These are phyloP conservation scores for Paraphaeosphaeria minitans DNA, from an alignment of 2,329 filamentous ascomycete genomes.

Conservation along the genomic window DNA sequence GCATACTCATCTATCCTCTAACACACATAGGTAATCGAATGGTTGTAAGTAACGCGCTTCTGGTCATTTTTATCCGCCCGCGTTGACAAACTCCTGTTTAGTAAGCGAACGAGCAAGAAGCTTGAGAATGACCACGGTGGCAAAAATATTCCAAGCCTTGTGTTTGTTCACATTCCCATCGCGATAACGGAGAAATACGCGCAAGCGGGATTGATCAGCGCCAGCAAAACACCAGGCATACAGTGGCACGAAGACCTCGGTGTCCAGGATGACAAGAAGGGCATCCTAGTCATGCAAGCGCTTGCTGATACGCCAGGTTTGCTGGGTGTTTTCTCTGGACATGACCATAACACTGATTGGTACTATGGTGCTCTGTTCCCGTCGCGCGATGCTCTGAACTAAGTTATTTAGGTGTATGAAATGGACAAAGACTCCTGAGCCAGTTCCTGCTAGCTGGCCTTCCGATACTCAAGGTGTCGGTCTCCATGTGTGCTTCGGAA, in stretches of 20 bases:
- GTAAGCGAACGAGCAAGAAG: slow-evolving; percentile 19
- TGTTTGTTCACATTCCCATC: slow-evolving; percentile 61
- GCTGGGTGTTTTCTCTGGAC: slow-evolving; percentile 62
- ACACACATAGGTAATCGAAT: not conserved
- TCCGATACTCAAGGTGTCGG: slow-evolving; percentile 49
- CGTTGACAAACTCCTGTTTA: not conserved
- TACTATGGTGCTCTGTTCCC: not conserved
- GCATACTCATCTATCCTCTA: not conserved
- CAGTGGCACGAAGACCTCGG: slow-evolving; percentile 29
- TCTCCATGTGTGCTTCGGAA: slow-evolving; percentile 61
- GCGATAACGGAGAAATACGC: slow-evolving; percentile 28
- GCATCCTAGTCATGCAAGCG: slow-evolving; percentile 65
- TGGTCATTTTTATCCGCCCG: not conserved
- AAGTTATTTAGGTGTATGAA: slow-evolving; percentile 47
- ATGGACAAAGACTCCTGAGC: slow-evolving; percentile 33
- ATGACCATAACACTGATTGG: slow-evolving; percentile 60
- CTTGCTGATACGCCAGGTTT: slow-evolving; percentile 59
- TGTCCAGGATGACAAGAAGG: slow-evolving; percentile 41
- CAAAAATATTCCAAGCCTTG: slow-evolving; percentile 54
- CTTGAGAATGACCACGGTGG: slow-evolving; percentile 36
- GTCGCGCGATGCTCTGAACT: not conserved
- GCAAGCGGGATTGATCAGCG: slow-evolving; percentile 56
- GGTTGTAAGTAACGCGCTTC: not conserved
- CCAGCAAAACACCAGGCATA: slow-evolving; percentile 50
- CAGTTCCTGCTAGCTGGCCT: slow-evolving; percentile 32